Conservation (phyloP, 768 basidiomycete species). For the Suillus cothurnatus region DNA sequence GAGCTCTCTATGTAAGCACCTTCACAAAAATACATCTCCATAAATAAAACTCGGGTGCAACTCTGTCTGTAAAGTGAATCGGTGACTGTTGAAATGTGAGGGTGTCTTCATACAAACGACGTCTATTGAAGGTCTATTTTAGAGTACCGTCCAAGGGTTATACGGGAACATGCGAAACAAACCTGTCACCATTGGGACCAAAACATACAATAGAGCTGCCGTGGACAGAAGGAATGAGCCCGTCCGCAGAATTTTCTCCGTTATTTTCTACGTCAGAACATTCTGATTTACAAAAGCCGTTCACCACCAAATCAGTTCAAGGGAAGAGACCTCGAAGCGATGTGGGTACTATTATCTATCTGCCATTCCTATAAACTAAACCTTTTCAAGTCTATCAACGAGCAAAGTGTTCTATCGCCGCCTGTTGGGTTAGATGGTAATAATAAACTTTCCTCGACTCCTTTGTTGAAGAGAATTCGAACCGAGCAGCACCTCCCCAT, state of each 20-base stretch:
- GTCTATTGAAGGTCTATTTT: neutral
- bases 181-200: neutral
- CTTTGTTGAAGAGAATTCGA: slow-evolving; percentile 2
- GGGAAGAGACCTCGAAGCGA: slow-evolving; percentile 1
- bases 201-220: slow-evolving; percentile 1
- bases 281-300: neutral
- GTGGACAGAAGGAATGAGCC: neutral
- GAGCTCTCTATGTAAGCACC: slow-evolving; percentile 32
- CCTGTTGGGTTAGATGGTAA: neutral
- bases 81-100: neutral
- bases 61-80: neutral
- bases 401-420: neutral
- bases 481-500: neutral
- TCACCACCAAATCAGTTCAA: neutral
- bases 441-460: neutral
- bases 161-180: neutral
- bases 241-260: neutral
- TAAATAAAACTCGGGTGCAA: neutral
- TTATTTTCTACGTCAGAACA: too few species aligned
- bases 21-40: neutral
- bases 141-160: neutral
- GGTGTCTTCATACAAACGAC: neutral
- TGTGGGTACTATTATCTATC: neutral
- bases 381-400: neutral
- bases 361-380: neutral